Evolutionary conservation across 352 stramenopile species (phyloP), one percentile per base, ranked within the genome.

Genomic region (Globisporangium lucens): DNA sequence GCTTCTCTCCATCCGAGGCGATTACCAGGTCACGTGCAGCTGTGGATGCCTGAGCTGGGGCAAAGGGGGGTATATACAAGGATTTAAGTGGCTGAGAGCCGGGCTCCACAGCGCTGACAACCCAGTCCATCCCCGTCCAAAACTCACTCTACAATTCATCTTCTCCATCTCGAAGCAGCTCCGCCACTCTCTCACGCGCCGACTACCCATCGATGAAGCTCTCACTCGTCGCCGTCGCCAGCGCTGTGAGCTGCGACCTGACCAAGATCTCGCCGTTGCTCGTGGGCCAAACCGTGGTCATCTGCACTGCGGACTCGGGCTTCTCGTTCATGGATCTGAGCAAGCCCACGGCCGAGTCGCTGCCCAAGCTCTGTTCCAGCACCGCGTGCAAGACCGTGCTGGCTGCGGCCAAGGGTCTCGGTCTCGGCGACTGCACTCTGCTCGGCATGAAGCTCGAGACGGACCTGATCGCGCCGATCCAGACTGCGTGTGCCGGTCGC

Each of bases 371-470:
- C 12, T 81, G 75, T 51, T 17, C 57, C 22, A 70, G 66, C 61
- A 22, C 56, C 0, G 66, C 69, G 46, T 81, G 75, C 61, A 53
- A 68, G 66, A 61, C 15, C 24, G 55, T 75, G 24, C 49, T 80
- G 29, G 20, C 61, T 2, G 41, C 29, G 2, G 35, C 78, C 60
- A 61, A 68, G 60, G 62, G 33, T 0, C 65, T 77, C 8, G 63
- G 63, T 5, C 66, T 80, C 6, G 74, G 74, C 29, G 71, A 80
- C 66, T 78, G 74, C 71, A 58, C 61, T 41, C 36, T 76, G 41
- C 38, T 75, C 7, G 64, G 65, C 24, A 47, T 74, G 17, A 12
- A 66, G 13, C 51, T 78, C 29, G 58, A 74, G 56, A 69, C 59
- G 12, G 63, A 75, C 41, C 53, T 78, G 30, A 47, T 78, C 52